Evolutionary conservation across 202 grass and related monocot genomes (phyloP).

Genomic region (Digitaria exilis): DNA sequence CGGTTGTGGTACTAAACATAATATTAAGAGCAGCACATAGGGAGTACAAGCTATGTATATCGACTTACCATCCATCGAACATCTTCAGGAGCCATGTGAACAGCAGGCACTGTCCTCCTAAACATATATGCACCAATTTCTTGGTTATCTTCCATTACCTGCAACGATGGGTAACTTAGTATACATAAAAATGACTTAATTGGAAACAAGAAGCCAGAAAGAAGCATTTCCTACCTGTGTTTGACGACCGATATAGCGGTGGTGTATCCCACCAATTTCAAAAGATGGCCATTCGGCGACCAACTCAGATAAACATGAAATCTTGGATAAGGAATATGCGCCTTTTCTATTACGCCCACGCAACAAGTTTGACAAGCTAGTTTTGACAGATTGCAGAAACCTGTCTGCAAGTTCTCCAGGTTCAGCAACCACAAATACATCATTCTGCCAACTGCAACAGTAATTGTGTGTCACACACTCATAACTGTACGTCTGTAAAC

Average conservation of each 20-base stretch:
- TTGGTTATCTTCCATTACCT: slow-evolving; percentile 99
- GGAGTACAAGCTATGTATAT: slow-evolving; percentile 12
- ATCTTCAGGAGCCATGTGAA: slow-evolving; percentile 94
- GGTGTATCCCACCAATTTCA: slow-evolving; percentile 87
- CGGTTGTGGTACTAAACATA: neutral
- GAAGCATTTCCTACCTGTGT: slow-evolving; percentile 73
- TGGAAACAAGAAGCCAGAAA: slow-evolving; percentile 36
- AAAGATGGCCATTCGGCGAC: slow-evolving; percentile 89
- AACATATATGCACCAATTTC: slow-evolving; percentile 99
- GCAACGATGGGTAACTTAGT: slow-evolving; percentile 21
- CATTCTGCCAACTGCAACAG: slow-evolving; percentile 95
- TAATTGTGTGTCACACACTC: slow-evolving; percentile 38
- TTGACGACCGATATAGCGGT: slow-evolving; percentile 95
- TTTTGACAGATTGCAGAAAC: slow-evolving; percentile 93
- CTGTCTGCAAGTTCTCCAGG: slow-evolving; percentile 89
- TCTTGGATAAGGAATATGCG: slow-evolving; percentile 79
- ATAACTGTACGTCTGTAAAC: slow-evolving; percentile 40
- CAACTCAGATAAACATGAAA: slow-evolving; percentile 77
- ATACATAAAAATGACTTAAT: slow-evolving; percentile 10
- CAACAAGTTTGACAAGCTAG: slow-evolving; percentile 66
- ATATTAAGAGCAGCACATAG: slow-evolving; percentile 30
- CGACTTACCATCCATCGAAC: slow-evolving; percentile 90
- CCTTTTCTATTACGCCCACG: slow-evolving; percentile 70
- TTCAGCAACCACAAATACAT: slow-evolving; percentile 97
- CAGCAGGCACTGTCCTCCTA: slow-evolving; percentile 85